phyloP scores from a whole-genome alignment of 768 basidiomycete genomes.

The Mycena rebaudengoi region DNA sequence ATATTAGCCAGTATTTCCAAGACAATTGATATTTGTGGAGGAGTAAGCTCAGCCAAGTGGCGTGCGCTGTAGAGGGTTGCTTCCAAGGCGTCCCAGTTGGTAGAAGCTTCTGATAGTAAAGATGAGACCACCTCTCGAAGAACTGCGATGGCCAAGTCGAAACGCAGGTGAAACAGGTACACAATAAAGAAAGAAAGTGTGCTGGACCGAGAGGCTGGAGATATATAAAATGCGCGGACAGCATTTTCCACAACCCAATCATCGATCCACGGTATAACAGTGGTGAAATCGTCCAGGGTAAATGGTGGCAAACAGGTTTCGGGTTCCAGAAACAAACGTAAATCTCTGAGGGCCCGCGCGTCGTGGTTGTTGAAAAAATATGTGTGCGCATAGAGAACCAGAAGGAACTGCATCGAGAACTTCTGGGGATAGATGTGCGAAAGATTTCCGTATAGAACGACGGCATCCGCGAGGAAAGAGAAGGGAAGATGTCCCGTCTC shows the following conservation, averaged over 20 bases:
- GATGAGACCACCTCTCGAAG: background rate
- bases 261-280: too few relatives aligned
- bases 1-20: background rate
- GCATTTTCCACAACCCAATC: background rate
- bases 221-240: background rate
- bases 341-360: too few relatives aligned
- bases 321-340: too few relatives aligned
- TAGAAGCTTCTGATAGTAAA: background rate
- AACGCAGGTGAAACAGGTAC: background rate
- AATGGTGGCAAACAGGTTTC: too few relatives aligned
- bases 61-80: too few relatives aligned
- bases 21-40: background rate
- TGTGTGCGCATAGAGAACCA: slow-evolving; percentile 1
- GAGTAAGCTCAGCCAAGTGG: background rate
- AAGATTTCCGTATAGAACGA: background rate
- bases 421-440: background rate
- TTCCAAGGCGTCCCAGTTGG: too few relatives aligned
- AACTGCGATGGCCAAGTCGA: background rate
- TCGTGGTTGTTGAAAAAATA: background rate
- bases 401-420: background rate
- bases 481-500: background rate
- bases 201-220: background rate
- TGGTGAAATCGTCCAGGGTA: background rate
- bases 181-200: background rate
- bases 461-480: background rate